Base-by-base conservation (phyloP, 352 stramenopile species). In the Pseudoperonospora humuli region DNA sequence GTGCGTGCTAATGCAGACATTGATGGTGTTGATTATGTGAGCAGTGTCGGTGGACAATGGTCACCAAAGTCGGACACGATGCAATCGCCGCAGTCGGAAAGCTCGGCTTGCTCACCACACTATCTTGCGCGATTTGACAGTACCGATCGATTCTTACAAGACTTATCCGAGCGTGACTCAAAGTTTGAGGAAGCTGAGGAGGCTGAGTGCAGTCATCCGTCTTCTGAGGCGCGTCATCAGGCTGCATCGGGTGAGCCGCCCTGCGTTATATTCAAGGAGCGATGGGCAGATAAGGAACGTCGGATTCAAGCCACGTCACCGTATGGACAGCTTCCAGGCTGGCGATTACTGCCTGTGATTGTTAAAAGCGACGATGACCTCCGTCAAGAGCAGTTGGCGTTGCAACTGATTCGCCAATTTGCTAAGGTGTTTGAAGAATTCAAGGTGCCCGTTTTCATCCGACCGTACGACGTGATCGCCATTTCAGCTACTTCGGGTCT, bases 311-410 rank as follows among this genome's bases (percentile, higher is more conserved):
- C 67, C 10, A 84, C 67, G 11, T 97, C 86, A 39, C 70, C 76
- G n/a, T 87, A 89, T 57, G 89, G 86, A 24, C 58, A 75, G 0
- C 63, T 79, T 17, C 71, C 86, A 5, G 84, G 82, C 15, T 98
- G 88, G 86, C 76, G 95, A 21, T 66, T 98, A 26, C 58, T 92
- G 15, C 83, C 85, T 26, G 88, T 98, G 45, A 98, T 99, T 63
- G 84, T 99, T 13, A 99, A 99, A 68, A 97, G 86, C 31, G 97
- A 98, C 50, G 96, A 99, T 57, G 96, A 99, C 57, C 59, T 98
- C 19, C 73, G 96, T 13, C 96, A 99, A 62, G 96, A 99, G 64
- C 89, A 97, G 28, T 95, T 98, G 48, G 91, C 96, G 1, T 88
- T 97, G 70, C 94, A 99, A 59, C 63, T 99, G 1, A 98, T 99